Evolutionary conservation across 1,284 basidiomycete genomes (phyloP), one percentile per base, ranked within the genome.

Genomic region (Ceratobasidium sp.): DNA sequence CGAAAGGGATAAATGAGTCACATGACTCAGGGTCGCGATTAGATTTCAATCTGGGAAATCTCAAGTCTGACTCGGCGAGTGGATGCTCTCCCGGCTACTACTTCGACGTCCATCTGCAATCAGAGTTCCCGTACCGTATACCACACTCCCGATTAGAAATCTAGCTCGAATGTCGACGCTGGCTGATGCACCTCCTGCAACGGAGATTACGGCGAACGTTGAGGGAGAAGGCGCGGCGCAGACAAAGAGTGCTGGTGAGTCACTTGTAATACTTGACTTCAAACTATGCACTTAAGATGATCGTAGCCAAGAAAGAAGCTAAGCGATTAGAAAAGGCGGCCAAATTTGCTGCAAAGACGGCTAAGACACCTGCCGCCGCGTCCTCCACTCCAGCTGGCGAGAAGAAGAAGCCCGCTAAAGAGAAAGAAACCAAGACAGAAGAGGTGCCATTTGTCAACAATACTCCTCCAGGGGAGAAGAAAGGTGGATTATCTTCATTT

Each of bases 391-490:
- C 74, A 0, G 85, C 89, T 42, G 95, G 94, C 85, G 92, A 93
- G 84, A 93, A 94, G 84, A 91, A 91, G 82, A 86, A 81, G 66
- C 68, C 73, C 1, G 81, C 68, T 13, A 78, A 79, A 50, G 62
- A 65, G 82, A 54, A 54, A n/a, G 79, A 86, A 81, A 82, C 83
- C 77, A 91, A 91, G 86, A 90, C 91, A 83, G 89, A 90, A 73
- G 91, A 90, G 62, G 87, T 87, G 3, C 88, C 88, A 17, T 97
- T 94, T 85, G 92, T 97, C 80, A 96, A 97, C 85, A 91, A 89
- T 6, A 97, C 96, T 0, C 94, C 94, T 0, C 90, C 89, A 82
- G 96, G 96, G 64, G 90, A 96, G 83, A 98, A 97, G 88, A 98
- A 98, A 86, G 94, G 95, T 93, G 56, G 80, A 84, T 79, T 62